These are phyloP conservation scores for Tritrichomonas foetus DNA, from an alignment of 208 protist genomes.

Conservation along the genomic window DNA sequence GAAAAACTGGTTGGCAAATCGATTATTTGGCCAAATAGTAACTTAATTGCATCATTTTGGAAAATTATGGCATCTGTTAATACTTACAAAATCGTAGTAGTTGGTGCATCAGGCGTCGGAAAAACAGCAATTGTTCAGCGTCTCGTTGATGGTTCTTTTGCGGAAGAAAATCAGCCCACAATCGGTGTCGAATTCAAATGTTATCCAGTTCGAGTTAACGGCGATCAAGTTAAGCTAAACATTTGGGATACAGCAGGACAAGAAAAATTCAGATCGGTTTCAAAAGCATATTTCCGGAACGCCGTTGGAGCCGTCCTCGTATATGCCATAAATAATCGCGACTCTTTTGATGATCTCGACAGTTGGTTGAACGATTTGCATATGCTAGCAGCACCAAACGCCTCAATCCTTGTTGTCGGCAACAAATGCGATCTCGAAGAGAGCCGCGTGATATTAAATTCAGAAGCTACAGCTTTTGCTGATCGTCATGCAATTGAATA, in stretches of 20 bases:
- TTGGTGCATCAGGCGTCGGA: not conserved
- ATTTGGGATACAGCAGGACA: not conserved
- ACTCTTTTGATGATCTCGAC: not conserved
- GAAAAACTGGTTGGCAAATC: no score
- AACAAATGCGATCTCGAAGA: not conserved
- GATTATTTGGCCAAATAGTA: no score
- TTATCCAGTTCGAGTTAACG: not conserved
- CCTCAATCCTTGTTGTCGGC: not conserved
- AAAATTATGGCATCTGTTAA: no score
- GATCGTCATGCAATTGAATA: not conserved
- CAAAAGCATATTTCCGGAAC: not conserved
- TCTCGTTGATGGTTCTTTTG: not conserved
- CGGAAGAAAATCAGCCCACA: not conserved
- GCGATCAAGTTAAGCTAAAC: not conserved
- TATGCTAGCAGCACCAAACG: not conserved
- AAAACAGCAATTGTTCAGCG: not conserved
- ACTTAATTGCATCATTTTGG: no score
- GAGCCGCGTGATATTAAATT: not conserved
- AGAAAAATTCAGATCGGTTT: not conserved
- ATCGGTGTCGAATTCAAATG: not conserved
- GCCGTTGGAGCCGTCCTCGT: not conserved
- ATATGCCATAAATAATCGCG: not conserved
- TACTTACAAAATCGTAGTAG: constrained; percentile 19
- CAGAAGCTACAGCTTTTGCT: not conserved
- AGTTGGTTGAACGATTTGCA: not conserved